Evolutionary conservation across 257 asterid genomes (phyloP), one percentile per base, ranked within the genome.

Genomic region (Solanum pimpinellifolium): DNA sequence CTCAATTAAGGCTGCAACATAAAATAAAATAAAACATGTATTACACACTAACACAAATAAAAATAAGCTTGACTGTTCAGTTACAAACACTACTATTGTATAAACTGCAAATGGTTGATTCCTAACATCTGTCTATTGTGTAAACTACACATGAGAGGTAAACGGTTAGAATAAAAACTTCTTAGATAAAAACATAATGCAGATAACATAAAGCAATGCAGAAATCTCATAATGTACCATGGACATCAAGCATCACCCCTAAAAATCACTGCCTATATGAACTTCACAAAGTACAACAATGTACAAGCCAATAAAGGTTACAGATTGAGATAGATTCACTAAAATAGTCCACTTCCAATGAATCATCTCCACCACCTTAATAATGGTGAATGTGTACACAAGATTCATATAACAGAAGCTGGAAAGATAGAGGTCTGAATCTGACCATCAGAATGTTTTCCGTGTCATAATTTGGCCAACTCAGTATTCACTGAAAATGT

Each of bases 371-470:
- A 35, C 37, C 37, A 35, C 37, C 6, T 35, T 35, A 35, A 35
- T 35, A 35, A 35, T 35, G 39, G 7, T 35, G 39, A 35, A 35
- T 35, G 39, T 35, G 39, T 35, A 35, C 39, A 35, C 39, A 35
- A 35, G 39, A 35, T 35, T 35, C 39, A 35, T 35, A 35, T 35
- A 35, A 35, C 1, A 93, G 96, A 89, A 69, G 98, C 94, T 73
- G 98, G 98, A 86, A 97, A 96, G 88, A 90, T 88, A 88, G 99
- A 97, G 98, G 99, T 97, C 86, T 81, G 62, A 16, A 98, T 97
- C 87, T 81, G 62, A 18, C 73, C 66, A 72, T 85, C 83, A 20
- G 1, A 46, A 72, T 86, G 47, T 29, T 73, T 27, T 49, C 27
- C 35, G 3, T 42, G 49, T 6, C 12, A 42, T 75, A 23, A 74